Percentiles rank a stretch among this genome's conserved stretches.
phyloP scores from a whole-genome alignment of 495 filamentous ascomycete genomes.

The Jackrogersella minutella region DNA sequence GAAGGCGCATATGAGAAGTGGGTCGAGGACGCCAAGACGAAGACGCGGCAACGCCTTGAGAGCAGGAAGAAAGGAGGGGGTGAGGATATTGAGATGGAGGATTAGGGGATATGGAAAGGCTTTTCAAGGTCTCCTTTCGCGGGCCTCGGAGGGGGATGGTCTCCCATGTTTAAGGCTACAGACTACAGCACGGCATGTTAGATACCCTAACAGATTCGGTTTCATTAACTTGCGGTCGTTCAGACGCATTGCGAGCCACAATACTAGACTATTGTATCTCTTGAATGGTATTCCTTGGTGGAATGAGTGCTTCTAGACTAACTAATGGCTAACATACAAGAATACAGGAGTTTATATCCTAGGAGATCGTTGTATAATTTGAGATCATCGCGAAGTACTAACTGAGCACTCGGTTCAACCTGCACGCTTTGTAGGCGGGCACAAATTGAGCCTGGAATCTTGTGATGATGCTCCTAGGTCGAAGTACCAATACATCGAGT shows the following conservation, averaged over 20 bases:
- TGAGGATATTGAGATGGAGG: conserved; percentile 56
- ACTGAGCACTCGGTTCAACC: too few species aligned
- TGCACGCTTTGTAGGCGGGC: background rate
- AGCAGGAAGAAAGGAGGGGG: conserved; percentile 52
- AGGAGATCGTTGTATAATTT: background rate
- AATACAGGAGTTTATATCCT: background rate
- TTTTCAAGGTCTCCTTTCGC: too few species aligned
- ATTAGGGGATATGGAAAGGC: background rate
- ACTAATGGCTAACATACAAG: background rate
- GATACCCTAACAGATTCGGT: background rate
- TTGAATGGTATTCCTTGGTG: background rate
- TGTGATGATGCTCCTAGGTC: background rate
- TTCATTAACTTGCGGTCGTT: too few species aligned
- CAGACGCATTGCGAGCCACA: conserved; percentile 6
- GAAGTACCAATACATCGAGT: background rate
- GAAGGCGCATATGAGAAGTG: conserved; percentile 75
- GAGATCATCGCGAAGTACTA: background rate
- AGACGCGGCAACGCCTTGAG: conserved; percentile 73
- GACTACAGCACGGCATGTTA: background rate
- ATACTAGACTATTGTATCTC: conserved; percentile 1
- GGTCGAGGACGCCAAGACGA: conserved; percentile 78
- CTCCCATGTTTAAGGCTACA: background rate
- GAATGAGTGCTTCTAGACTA: background rate
- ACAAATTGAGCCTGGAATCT: background rate
- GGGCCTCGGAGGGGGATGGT: too few species aligned